These are phyloP conservation scores for Fusarium sp. DNA, from an alignment of 2,329 filamentous ascomycete genomes.

Conservation along the genomic window DNA sequence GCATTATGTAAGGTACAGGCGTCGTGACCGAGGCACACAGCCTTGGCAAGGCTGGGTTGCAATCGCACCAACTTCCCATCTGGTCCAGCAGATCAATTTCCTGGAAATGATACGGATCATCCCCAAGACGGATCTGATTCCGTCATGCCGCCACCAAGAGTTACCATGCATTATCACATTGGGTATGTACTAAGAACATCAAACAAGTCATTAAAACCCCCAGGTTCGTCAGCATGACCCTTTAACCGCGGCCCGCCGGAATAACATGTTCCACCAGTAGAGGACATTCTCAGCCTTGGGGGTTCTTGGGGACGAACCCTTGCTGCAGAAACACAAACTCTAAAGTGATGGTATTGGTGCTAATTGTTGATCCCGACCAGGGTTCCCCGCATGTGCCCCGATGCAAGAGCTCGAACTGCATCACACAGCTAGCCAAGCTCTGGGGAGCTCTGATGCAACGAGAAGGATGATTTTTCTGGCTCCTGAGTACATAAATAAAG, in stretches of 20 bases:
- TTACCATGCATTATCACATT: neutral
- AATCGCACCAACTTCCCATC: too few species aligned
- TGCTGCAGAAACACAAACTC: neutral
- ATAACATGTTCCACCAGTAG: neutral
- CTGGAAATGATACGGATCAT: too few species aligned
- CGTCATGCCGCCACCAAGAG: too few species aligned
- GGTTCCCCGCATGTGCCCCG: constrained; percentile 37
- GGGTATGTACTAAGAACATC: neutral
- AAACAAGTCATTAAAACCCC: neutral
- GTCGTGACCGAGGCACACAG: too few species aligned
- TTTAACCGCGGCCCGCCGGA: neutral
- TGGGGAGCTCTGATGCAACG: neutral
- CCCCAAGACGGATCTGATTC: neutral
- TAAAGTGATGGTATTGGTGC: constrained; percentile 37
- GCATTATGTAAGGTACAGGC: neutral
- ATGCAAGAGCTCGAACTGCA: constrained; percentile 9
- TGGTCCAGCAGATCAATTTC: too few species aligned
- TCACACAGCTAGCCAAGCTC: constrained; percentile 14
- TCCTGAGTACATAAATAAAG: constrained; percentile 17
- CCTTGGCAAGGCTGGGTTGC: too few species aligned
- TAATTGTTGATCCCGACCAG: constrained; percentile 29
- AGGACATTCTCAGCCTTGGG: neutral
- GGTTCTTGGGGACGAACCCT: constrained; percentile 4
- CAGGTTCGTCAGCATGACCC: neutral
- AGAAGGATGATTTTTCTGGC: neutral